Evolutionary conservation across 164 flowering plant genomes (phyloP).

Genomic region (Piper longum): DNA sequence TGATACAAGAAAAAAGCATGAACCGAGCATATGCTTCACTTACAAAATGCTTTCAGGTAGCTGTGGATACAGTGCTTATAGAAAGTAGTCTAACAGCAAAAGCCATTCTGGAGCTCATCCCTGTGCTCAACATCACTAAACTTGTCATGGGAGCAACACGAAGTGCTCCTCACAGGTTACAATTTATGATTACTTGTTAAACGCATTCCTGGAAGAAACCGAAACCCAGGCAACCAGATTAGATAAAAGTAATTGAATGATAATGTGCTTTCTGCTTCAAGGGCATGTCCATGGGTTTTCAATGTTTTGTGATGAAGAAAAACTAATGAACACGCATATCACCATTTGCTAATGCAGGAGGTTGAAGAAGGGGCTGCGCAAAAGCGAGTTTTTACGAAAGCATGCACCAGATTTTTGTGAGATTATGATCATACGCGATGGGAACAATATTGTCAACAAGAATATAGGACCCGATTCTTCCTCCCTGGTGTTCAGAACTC

Average conservation of each 20-base stretch:
- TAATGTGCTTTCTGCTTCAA: too few relatives aligned
- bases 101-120: conserved; percentile 66
- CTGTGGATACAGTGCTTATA: conserved; percentile 67
- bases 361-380: conserved; percentile 26
- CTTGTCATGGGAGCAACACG: conserved; percentile 64
- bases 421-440: conserved; percentile 37
- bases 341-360: conserved; percentile 14
- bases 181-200: background rate
- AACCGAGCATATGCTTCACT: background rate
- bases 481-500: conserved; percentile 10
- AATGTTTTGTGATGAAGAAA: too few relatives aligned
- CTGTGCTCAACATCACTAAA: conserved; percentile 50
- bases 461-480: conserved; percentile 6
- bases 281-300: too few relatives aligned
- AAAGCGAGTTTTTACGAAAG: conserved; percentile 45
- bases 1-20: background rate
- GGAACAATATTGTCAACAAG: conserved; percentile 24
- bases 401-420: conserved; percentile 66
- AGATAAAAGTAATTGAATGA: too few relatives aligned
- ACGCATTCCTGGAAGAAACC: background rate
- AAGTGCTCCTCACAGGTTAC: conserved; percentile 13
- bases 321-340: too few relatives aligned
- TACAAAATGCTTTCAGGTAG: conserved; percentile 28
- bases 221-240: too few relatives aligned
- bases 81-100: conserved; percentile 47